These are phyloP conservation scores for Citrus trifoliata DNA, from an alignment of 345 rosid genomes.

Conservation along the genomic window DNA sequence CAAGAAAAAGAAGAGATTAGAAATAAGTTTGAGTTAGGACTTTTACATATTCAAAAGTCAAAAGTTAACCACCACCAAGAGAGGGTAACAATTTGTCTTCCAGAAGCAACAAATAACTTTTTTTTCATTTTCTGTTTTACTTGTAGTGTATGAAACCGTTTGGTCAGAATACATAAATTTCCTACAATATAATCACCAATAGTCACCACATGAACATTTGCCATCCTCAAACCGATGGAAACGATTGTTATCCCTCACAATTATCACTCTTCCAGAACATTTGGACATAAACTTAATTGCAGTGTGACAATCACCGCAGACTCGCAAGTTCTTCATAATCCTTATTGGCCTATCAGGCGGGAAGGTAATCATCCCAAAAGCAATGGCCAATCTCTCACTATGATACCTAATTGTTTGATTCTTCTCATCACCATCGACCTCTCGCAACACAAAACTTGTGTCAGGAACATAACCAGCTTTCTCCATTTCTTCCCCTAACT, in stretches of 20 bases:
- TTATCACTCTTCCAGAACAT: conserved; percentile 74
- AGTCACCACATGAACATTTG: conserved; percentile 82
- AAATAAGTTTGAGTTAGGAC: not conserved
- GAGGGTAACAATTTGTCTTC: not conserved
- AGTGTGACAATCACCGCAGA: conserved; percentile 87
- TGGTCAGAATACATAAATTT: conserved; percentile 9
- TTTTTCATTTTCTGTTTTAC: not conserved
- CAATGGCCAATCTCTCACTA: conserved; percentile 80
- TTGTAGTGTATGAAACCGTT: not conserved
- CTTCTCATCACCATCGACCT: conserved; percentile 74
- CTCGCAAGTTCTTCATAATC: conserved; percentile 79
- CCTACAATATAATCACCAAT: conserved; percentile 53
- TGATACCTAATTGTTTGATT: conserved; percentile 66
- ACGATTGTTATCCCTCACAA: conserved; percentile 77
- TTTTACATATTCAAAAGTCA: not conserved
- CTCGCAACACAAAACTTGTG: conserved; percentile 71
- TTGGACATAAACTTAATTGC: conserved; percentile 82
- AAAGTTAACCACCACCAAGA: too few species aligned
- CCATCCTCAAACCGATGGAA: conserved; percentile 87
- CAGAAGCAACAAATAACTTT: not conserved
- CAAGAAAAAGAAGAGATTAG: not conserved
- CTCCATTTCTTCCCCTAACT: conserved; percentile 76
- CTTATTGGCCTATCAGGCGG: conserved; percentile 63
- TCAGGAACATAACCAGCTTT: conserved; percentile 81
- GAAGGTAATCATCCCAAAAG: conserved; percentile 66